A percentile compares a stretch with the other conserved stretches of the same genome.
Evolutionary conservation across 2,329 filamentous ascomycete species (phyloP).

Genomic region (Hortaea sp.): DNA sequence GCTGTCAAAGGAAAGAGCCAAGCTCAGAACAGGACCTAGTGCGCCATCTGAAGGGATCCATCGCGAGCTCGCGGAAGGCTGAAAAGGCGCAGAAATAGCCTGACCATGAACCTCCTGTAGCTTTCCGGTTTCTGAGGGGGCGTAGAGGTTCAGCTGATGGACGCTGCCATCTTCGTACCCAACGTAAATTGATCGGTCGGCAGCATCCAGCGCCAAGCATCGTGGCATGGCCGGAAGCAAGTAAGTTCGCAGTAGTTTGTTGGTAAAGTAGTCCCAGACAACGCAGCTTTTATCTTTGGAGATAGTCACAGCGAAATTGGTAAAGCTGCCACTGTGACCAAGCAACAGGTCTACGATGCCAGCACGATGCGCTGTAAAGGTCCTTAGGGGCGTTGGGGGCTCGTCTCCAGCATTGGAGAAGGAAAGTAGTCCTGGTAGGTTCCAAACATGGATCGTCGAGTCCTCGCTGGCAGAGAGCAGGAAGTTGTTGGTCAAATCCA

Average conservation of each 20-base stretch:
- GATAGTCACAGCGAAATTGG: slow-evolving; percentile 74
- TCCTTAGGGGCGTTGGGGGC: slow-evolving; percentile 61
- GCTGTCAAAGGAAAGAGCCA: slow-evolving; percentile 73
- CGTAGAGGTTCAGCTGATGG: slow-evolving; percentile 66
- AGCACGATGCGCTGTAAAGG: slow-evolving; percentile 66
- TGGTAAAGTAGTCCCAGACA: slow-evolving; percentile 83
- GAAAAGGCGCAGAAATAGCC: slow-evolving; percentile 23
- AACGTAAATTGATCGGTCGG: slow-evolving; percentile 70
- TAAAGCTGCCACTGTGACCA: slow-evolving; percentile 59
- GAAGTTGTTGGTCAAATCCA: slow-evolving; percentile 60
- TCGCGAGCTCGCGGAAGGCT: slow-evolving; percentile 27
- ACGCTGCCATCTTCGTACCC: slow-evolving; percentile 72
- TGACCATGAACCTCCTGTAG: slow-evolving; percentile 13
- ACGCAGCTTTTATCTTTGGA: slow-evolving; percentile 82
- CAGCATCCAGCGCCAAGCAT: slow-evolving; percentile 68
- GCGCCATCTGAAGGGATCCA: slow-evolving; percentile 34
- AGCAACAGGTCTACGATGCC: slow-evolving; percentile 55
- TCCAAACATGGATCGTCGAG: slow-evolving; percentile 89
- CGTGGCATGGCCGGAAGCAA: slow-evolving; percentile 65
- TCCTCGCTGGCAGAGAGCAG: slow-evolving; percentile 73
- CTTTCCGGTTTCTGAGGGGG: slow-evolving; percentile 13
- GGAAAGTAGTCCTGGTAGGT: slow-evolving; percentile 61
- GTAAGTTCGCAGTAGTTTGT: slow-evolving; percentile 67
- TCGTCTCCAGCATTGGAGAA: slow-evolving; percentile 43
- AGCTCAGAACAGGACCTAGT: slow-evolving; percentile 54